These are phyloP conservation scores for Tylopilus plumbeoviolaceoides DNA, from an alignment of 768 basidiomycete genomes.

Conservation along the genomic window DNA sequence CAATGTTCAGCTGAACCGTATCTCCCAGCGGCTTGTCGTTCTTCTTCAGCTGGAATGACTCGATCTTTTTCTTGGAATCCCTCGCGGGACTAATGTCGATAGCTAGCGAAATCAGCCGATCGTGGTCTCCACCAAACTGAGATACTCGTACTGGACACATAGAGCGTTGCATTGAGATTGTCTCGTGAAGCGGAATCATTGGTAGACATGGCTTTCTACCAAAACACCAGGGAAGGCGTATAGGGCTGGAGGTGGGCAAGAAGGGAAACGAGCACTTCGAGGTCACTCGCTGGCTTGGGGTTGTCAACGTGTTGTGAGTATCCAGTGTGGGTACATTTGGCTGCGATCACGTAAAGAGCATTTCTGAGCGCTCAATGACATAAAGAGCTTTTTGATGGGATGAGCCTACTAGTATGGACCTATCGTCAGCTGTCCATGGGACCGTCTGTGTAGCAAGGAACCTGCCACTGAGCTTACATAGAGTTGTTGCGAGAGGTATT, in stretches of 20 bases:
- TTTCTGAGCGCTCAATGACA: neutral
- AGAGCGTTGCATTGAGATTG: neutral
- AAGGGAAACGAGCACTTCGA: neutral
- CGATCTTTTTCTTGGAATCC: conserved; percentile 4
- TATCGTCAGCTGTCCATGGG: too few relatives aligned
- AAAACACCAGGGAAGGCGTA: neutral
- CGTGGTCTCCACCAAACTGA: neutral
- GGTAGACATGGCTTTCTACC: conserved; percentile 2
- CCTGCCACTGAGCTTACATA: too few relatives aligned
- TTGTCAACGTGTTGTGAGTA: neutral
- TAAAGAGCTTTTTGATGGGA: too few relatives aligned
- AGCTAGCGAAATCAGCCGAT: neutral
- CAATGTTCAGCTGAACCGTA: neutral
- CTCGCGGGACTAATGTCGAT: conserved; percentile 7
- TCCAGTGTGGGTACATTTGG: too few relatives aligned
- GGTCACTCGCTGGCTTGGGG: neutral
- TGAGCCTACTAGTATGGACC: too few relatives aligned
- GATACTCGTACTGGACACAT: conserved; percentile 3
- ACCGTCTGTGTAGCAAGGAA: too few relatives aligned
- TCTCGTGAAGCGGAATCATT: neutral
- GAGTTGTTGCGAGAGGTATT: too few relatives aligned
- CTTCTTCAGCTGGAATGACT: conserved; percentile 3
- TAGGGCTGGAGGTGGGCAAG: neutral
- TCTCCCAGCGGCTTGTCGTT: neutral
- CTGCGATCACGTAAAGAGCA: neutral